These are phyloP conservation scores for Mikania micrantha DNA, from an alignment of 129 eudicot genomes.

Conservation along the genomic window DNA sequence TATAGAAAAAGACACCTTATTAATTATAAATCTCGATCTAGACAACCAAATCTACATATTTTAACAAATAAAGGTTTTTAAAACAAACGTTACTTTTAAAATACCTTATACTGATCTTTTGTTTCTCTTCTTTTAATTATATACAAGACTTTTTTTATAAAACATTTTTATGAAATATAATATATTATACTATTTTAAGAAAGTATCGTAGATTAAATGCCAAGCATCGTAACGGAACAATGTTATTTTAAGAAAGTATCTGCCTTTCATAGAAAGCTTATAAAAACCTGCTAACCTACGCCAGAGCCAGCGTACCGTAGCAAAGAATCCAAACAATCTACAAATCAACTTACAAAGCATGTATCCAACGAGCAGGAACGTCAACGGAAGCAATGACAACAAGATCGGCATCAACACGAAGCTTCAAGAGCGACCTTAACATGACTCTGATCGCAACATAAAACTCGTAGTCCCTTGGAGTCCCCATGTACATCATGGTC, in stretches of 20 bases:
- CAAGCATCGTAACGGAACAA: neutral
- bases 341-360: slow-evolving; percentile 46
- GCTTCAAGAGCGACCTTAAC: slow-evolving; percentile 53
- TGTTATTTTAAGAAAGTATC: neutral
- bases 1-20: too few species aligned
- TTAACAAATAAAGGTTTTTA: too few species aligned
- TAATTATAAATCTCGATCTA: too few species aligned
- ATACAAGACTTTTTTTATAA: too few species aligned
- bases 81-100: too few species aligned
- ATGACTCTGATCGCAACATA: slow-evolving; percentile 81
- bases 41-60: too few species aligned
- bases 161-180: too few species aligned
- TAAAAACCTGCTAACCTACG: neutral
- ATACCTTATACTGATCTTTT: too few species aligned
- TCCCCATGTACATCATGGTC: slow-evolving; percentile 97
- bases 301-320: neutral
- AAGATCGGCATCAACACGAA: slow-evolving; percentile 75
- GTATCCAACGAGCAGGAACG: slow-evolving; percentile 74
- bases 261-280: neutral
- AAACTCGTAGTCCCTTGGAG: slow-evolving; percentile 86
- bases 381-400: slow-evolving; percentile 88
- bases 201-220: neutral
- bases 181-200: too few species aligned
- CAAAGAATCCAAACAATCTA: neutral
- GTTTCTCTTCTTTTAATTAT: too few species aligned